Base-by-base conservation (phyloP, 345 rosid genomes). In the Carallia pectinifolia region DNA sequence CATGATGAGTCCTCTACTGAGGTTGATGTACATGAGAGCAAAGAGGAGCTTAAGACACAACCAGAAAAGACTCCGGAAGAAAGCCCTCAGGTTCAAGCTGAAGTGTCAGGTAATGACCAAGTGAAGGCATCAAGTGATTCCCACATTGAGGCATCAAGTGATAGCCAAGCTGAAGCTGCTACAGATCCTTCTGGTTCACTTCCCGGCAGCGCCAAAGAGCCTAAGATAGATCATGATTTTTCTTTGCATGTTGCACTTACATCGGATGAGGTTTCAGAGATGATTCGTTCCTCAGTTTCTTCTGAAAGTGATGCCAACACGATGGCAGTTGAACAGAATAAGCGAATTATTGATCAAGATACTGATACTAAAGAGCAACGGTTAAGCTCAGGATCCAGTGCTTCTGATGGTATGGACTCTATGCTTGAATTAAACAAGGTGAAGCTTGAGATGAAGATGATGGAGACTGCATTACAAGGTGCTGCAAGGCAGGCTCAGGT, bases 401-500 rank as follows among this genome's bases (percentile, higher is more conserved):
- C 67, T 58, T 72, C 88, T 47, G 85, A 76, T 75, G 69, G 86
- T 48, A 54, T 71, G 52, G 87, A 79, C 75, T 69, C 83, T 50
- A 40, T 67, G 65, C 75, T 71, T 65, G 97, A 96, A 80, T 66
- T 96, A 74, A 96, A 85, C 83, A 96, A 82, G 77, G 76, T 89
- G 65, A 96, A 86, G 83, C 87, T 65, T 80, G 98, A 96, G 80
- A 83, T 90, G 89, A 87, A 90, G 78, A 87, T 90, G 94, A 89
- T 96, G 88, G 99, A 96, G 84, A 77, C 87, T 52, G 99, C 99
- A 66, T 76, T 96, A 78, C 97, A 88, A 79, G 96, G 98, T 82
- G 99, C 99, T 82, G 99, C 99, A 68, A 92, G 97, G 83, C 99
- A 92, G 89, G 89, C 99, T 64, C 98, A 96, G 99, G 99, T 96